Evolutionary conservation across 805 yeast genomes (phyloP), one percentile per base, ranked within the genome.

Genomic region (Teunomyces panamensis): DNA sequence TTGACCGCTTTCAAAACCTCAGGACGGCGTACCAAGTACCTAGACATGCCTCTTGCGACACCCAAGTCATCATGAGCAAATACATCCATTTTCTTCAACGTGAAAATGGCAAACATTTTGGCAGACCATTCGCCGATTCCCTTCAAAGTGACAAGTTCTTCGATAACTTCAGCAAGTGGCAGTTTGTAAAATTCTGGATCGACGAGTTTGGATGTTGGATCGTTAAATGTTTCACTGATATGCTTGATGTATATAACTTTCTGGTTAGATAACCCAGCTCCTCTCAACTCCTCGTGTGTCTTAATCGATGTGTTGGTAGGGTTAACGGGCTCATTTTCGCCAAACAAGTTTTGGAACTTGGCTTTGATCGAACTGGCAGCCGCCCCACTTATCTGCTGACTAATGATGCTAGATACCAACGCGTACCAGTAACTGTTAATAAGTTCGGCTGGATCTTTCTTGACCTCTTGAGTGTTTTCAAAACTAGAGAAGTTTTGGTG

Each of bases 61-160:
- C 97, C 97, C 42, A 91, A 67, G 65, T 91, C 97, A 14, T 83
- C 88, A 4, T 79, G 69, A 4, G 94, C 85, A 62, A 89, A 89
- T 0, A 88, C 80, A 61, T 91, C 84, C 59, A 79, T 60, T 48
- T 87, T 75, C 24, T 75, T 76, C 39, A 90, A 67, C 1, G 87
- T 85, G 59, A 89, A 89, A 17, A 85, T 59, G 13, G 87, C 65
- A 64, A 89, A 91, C 96, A 91, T 91, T 46, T 85, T 86, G 0
- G 94, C 91, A 4, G 90, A 81, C 98, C 98, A 91, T 1, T 76
- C 75, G 0, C 94, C 95, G 13, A 87, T 77, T 0, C 95, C 95
- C 57, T 86, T 85, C 51, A 86, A 68, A 24, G 62, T 61, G 0
- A 78, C 75, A 45, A 85, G 63, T 48, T 75, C 77, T 14, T 72